Base-by-base conservation (phyloP, 805 yeast genomes). In the Metschnikowia baotianmanensis region DNA sequence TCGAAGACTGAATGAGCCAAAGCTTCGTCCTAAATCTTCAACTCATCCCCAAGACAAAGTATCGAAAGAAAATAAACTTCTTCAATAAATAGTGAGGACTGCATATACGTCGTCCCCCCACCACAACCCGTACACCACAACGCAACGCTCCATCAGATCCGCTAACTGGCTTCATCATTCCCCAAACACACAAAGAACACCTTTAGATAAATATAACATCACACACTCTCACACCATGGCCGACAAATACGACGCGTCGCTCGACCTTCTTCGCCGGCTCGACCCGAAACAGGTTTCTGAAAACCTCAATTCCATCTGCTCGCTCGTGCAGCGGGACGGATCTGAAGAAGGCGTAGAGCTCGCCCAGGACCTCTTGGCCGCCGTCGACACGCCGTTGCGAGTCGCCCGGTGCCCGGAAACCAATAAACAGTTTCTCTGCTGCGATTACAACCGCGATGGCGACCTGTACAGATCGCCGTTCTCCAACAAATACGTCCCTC, bases 371-470 rank as follows among this genome's bases (percentile, higher is more conserved):
- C 71, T 91, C 45, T 70, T 91, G 35, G 78, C 95, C 5, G 77
- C 93, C 0, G 89, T 91, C 10, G 99, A 91, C 63, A 82, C 83
- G 37, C 98, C 98, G 19, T 70, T 91, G 52, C 64, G 68, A 28
- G 67, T 77, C 31, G 56, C 67, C 34, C 65, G 66, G 26, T 83
- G 89, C 57, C 51, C 56, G 8, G 63, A 65, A 20, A 58, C 78
- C 11, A 86, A 86, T 9, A 84, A 84, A 62, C 76, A 75, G 43
- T 91, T 73, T 59, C 72, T 91, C 42, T 78, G 90, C 38, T 91
- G 98, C 65, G 99, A 91, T 61, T 91, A 91, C 61, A 91, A 91
- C 63, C 76, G 99, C 52, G 99, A 91, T 58, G 90, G 95, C 6
- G 98, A 91, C 63, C 82, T 90, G 16, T 86, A 76, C 64, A 75